Evolutionary conservation across 208 protist species (phyloP), one percentile per base, ranked within the genome.

Genomic region (Acanthamoeba quina): DNA sequence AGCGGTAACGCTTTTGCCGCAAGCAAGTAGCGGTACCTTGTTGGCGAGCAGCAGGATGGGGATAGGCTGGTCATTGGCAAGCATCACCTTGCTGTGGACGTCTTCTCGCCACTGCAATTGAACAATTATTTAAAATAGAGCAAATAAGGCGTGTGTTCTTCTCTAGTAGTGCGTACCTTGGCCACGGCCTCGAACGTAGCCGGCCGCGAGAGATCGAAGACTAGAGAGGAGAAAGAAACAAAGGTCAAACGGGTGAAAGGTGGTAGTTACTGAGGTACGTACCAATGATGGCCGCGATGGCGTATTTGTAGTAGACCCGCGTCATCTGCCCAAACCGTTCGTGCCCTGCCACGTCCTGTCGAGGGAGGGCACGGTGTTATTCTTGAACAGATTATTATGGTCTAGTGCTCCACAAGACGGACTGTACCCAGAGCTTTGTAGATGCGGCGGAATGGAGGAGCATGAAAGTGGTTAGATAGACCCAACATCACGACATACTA

Each of bases 271-370:
- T 9, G 80, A 17, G 31, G 11, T 37, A 37, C 21, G 21, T 94
- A 94, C 93, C 94, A 21, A 96, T 97, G 62, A 97, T 95, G 19
- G 96, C 94, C 26, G 96, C 96, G 37, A 97, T 97, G 44, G 95
- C 96, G 70, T 97, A 96, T 80, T 96, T 97, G 92, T 95, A 96
- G 68, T 96, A 96, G 24, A 95, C 95, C 3, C 80, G 83, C 15
- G 96, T 97, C 96, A 97, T 97, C 60, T 89, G 94, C 17, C 96
- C 96, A 66, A 97, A 97, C 26, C 95, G 72, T 37, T 96, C 96
- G 85, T 97, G 95, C 19, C 95, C 96, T 34, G 96, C 96, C 54
- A 97, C 94, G 82, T 97, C 96, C 96, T 95, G 37, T n/a, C n/a
- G n/a, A n/a, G n/a, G n/a, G n/a, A n/a, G n/a, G n/a, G n/a, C n/a